A percentile compares a stretch with the other conserved stretches of the same genome.
Conservation (phyloP, 768 basidiomycete species). For the Mycena leptocephala region DNA sequence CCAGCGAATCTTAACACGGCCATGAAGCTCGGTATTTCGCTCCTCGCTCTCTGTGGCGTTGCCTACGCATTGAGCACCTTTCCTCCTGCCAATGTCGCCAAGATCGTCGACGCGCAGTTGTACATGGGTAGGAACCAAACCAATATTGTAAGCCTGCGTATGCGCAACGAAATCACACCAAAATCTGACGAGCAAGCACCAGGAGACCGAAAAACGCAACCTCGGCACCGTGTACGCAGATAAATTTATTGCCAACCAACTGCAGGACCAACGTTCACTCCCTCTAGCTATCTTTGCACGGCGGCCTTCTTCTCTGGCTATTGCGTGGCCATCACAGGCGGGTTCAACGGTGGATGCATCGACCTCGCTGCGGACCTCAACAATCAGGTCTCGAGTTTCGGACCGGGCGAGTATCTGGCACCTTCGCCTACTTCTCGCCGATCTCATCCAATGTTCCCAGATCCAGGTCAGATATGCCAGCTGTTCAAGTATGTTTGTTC, state of each 20-base stretch:
- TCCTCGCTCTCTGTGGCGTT: background rate
- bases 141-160: background rate
- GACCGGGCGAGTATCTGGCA: background rate
- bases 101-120: background rate
- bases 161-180: background rate
- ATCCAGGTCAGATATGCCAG: too few species aligned
- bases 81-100: background rate
- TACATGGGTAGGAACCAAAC: background rate
- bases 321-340: background rate
- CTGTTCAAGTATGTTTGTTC: too few species aligned
- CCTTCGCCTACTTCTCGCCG: too few species aligned
- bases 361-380: conserved; percentile 16
- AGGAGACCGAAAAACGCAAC: background rate
- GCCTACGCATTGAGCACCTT: background rate
- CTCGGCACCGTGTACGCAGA: background rate
- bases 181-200: too few species aligned
- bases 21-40: too few species aligned
- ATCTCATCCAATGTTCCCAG: too few species aligned
- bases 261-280: background rate
- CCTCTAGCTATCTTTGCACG: background rate
- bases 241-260: background rate
- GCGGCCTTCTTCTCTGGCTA: conserved; percentile 11
- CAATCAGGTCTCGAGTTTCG: conserved; percentile 19
- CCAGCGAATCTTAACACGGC: too few species aligned
- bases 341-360: background rate